Evolutionary conservation across 2,329 filamentous ascomycete genomes (phyloP).

Genomic region (Geoglossum cookeanum): DNA sequence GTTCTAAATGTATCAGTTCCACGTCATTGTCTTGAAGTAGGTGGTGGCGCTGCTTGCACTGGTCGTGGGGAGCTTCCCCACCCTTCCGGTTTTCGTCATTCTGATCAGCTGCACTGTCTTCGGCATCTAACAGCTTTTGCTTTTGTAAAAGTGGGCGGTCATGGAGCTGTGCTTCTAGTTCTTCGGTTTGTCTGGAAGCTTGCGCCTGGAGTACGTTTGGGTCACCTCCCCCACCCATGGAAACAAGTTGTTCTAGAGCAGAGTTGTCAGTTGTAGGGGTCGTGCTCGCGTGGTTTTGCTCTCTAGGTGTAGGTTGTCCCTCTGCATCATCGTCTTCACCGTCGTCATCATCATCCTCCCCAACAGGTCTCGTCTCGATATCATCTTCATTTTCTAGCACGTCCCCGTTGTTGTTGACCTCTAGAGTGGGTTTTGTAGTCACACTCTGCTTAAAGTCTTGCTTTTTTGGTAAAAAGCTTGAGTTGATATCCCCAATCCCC

Average conservation of each 20-base stretch:
- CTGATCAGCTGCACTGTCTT: conserved; percentile 45
- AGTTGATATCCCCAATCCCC: conserved; percentile 96
- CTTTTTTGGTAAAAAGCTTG: conserved; percentile 79
- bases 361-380: neutral
- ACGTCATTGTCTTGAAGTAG: conserved; percentile 74
- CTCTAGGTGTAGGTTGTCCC: conserved; percentile 11
- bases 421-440: conserved; percentile 28
- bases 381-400: neutral
- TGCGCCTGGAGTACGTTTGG: conserved; percentile 52
- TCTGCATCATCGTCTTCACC: conserved; percentile 2
- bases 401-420: conserved; percentile 8
- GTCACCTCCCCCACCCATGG: conserved; percentile 54
- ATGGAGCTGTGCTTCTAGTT: conserved; percentile 71
- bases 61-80: conserved; percentile 21
- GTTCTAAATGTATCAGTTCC: conserved; percentile 59
- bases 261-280: conserved; percentile 23
- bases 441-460: conserved; percentile 22
- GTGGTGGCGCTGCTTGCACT: conserved; percentile 36
- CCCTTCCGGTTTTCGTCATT: conserved; percentile 18
- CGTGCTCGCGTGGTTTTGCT: conserved; percentile 6
- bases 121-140: conserved; percentile 77
- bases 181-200: conserved; percentile 68
- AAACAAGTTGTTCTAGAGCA: conserved; percentile 56
- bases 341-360: neutral
- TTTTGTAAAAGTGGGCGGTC: conserved; percentile 80